Base-by-base conservation (phyloP, 2,329 filamentous ascomycete genomes). In the Beauveria pseudobassiana region DNA sequence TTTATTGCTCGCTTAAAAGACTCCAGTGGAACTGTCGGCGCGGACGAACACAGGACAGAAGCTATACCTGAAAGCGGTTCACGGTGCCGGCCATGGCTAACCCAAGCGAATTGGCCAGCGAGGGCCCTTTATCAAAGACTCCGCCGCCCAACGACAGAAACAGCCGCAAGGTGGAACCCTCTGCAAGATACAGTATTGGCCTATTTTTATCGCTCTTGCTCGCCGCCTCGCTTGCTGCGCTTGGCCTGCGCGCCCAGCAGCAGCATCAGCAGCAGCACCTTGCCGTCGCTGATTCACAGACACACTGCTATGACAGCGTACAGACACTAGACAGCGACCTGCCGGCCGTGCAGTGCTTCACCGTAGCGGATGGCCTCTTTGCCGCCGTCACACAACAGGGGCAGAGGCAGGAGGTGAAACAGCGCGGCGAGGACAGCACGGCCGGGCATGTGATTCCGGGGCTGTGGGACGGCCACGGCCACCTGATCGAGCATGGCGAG, bases 381-480 rank as follows among this genome's bases (percentile, higher is more conserved):
- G 73, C 73, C 0, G 72, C 75, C 5, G 78, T 87, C 0, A 79
- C 80, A 18, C 69, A 68, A 9, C 71, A 69, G 0, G 14, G 12
- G 48, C 48, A 30, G 46, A 12, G 30, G 26, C 26, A 51, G 18
- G 73, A 72, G 24, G 67, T 62, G 28, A 59, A 64, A 18, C 34
- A 34, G 3, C 56, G 48, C 16, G 24, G 10, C 3, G 48, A 24
- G 22, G 38, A 30, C 9, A 34, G 5, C 30, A 22, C 20, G 14
- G 61, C 61, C 1, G 85, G 85, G 0, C 79, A 83, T 65, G 86
- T 82, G 1, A 81, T 88, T 28, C 87, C 87, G 0, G 87, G 87
- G 0, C 75, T 90, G 1, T 89, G 87, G 82, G 87, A 90, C 65
- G 87, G 86, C 0, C 87, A 90, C 69, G 87, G 85, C 0, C 87